Conservation (phyloP, 1,284 basidiomycete species). For the Ceratobasidium sp. region DNA sequence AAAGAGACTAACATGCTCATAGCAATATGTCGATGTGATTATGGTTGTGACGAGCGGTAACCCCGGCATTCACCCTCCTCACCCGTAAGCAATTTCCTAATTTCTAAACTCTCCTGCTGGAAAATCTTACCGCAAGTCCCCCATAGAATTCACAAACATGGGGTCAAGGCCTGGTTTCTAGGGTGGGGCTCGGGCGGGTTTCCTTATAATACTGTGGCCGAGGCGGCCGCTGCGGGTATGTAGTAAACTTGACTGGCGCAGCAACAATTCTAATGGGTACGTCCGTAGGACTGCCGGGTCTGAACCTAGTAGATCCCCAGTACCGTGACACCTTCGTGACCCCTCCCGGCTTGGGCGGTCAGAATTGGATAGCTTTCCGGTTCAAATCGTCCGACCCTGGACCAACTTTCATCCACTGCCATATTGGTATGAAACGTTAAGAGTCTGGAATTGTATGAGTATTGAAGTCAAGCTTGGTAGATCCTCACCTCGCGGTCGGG, state of each 20-base stretch:
- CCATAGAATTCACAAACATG: conserved; percentile 13
- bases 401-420: conserved; percentile 15
- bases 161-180: conserved; percentile 20
- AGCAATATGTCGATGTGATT: conserved; percentile 35
- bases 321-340: conserved; percentile 24
- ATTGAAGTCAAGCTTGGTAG: too few species aligned
- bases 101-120: not conserved
- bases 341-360: conserved; percentile 14
- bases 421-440: not conserved
- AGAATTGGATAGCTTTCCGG: conserved; percentile 25
- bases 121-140: not conserved
- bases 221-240: conserved; percentile 21
- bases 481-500: conserved; percentile 22
- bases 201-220: conserved; percentile 24
- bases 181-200: conserved; percentile 22
- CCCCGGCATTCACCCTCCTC: conserved; percentile 1
- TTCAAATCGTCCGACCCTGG: conserved; percentile 22
- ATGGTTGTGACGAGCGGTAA: conserved; percentile 22
- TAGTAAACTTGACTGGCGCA: not conserved
- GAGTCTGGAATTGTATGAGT: too few species aligned
- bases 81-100: not conserved
- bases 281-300: not conserved
- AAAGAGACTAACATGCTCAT: not conserved
- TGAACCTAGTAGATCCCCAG: conserved; percentile 19
- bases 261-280: not conserved